Base-by-base conservation (phyloP, 148 eudicot genomes). In the Cornus florida region DNA sequence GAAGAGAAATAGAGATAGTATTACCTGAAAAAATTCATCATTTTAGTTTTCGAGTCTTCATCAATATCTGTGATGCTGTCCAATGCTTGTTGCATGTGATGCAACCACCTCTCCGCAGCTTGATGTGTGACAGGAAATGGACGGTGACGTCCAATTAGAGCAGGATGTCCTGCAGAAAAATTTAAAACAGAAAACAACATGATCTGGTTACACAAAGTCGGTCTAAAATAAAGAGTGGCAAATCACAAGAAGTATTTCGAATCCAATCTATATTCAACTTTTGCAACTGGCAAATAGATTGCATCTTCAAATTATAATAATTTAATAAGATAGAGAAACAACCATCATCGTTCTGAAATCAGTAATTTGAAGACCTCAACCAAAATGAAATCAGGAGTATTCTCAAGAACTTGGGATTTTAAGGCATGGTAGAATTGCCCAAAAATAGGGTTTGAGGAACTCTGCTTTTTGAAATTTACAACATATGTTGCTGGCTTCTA, bases 61-160 rank as follows among this genome's bases (percentile, higher is more conserved):
- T 95, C 98, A 67, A 95, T 91, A 65, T 88, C 88, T 5, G 90
- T 77, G 66, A 86, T 85, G 72, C 78, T 78, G 53, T 91, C 94
- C 77, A 93, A 69, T 75, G 97, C 90, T 82, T 89, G 90, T 74
- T 91, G 91, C 97, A 95, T 95, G 82, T 95, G 98, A 66, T 90
- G 86, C 69, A 95, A 82, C 98, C 98, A 95, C 87, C 98, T 88
- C 90, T 93, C 95, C 23, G 97, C 98, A 12, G 97, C 97, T 80
- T 82, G 85, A 73, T 84, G 97, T 68, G 98, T 91, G 60, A 95
- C 96, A 4, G 98, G 87, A 82, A 95, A 95, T 19, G 98, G 94
- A 78, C 86, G 90, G 85, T 95, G 97, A n/a, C 97, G 97, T 43
- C 86, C 94, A 71, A 95, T 95, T 66, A 95, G 77, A 62, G 98